Evolutionary conservation across 768 basidiomycete genomes (phyloP), one percentile per base, ranked within the genome.

Genomic region (Cystobasidiopsis lactophilus): DNA sequence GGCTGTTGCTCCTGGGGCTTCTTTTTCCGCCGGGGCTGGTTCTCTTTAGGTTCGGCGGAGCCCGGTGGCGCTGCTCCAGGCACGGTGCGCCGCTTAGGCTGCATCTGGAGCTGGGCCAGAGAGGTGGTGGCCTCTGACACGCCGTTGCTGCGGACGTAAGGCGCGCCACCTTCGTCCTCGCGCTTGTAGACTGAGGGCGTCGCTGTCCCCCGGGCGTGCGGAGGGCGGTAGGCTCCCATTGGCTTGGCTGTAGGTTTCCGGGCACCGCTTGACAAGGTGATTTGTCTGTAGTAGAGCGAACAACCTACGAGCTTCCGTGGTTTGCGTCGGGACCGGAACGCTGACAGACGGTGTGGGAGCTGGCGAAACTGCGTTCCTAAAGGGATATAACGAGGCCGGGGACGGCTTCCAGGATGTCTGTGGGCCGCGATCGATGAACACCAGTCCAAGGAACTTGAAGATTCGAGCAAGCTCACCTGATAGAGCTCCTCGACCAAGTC

Each of bases 181-280:
- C 89, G 75, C 67, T 82, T 86, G 71, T 80, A 96, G 33, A 82
- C 82, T 2, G 78, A 72, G 0, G 89, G 85, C 1, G 89, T 88
- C 41, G 81, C 77, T 0, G 82, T 73, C 0, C 91, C 91, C 4
- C 91, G 75, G 1, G 88, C 86, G 11, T 88, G 88, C 11, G 88
- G 91, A 0, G 91, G 91, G 0, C 89, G 74, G 66, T 96, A 95
- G 0, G 89, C 84, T 18, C 85, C 89, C 3, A 41, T 58, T 13
- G 60, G 47, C 33, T 35, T 47, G 24, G 23, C 23, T 27, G 27
- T 38, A 38, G 11, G 37, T 38, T 38, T 19, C 27, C 41, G 27
- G 0, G 80, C 77, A 1, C 83, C 74, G 60, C 80, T 85, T 13
- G 74, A 56, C 3, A n/a, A n/a, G 74, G 66, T 21, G 52, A 31